Evolutionary conservation across 768 basidiomycete species (phyloP).

Genomic region (Amanita rubescens): DNA sequence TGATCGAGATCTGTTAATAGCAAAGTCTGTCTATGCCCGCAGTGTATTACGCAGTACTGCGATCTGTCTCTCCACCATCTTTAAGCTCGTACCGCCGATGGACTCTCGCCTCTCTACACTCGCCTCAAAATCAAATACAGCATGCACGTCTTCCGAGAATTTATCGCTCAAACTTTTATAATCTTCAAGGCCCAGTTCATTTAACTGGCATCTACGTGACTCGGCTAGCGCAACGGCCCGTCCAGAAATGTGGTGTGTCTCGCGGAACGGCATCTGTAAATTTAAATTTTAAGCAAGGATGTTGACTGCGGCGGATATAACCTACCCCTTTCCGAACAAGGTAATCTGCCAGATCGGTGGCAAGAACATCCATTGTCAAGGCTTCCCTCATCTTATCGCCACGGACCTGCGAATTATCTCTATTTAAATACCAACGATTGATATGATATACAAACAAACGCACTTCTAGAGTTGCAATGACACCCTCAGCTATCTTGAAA

Average conservation of each 20-base stretch:
- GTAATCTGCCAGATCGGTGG: conserved; percentile 98
- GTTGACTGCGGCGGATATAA: not conserved
- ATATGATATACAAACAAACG: not conserved
- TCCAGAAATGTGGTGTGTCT: conserved; percentile 97
- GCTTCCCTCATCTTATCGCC: conserved; percentile 85
- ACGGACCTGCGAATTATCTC: conserved; percentile 52
- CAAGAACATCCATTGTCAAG: conserved; percentile 95
- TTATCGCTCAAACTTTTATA: conserved; percentile 67
- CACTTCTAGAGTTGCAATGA: conserved; percentile 84
- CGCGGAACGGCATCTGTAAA: conserved; percentile 88
- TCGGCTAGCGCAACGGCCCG: conserved; percentile 95
- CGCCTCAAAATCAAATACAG: conserved; percentile 92
- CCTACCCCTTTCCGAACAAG: conserved; percentile 95
- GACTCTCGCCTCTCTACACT: conserved; percentile 89
- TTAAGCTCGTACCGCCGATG: conserved; percentile 84
- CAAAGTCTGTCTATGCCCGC: conserved; percentile 20
- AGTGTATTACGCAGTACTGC: conserved; percentile 60
- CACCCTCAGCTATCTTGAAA: conserved; percentile 90
- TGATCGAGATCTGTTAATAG: not conserved
- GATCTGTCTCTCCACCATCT: conserved; percentile 84
- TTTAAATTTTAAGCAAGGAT: not conserved
- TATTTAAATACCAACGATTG: not conserved
- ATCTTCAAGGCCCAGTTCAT: conserved; percentile 74
- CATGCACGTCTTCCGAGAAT: conserved; percentile 75
- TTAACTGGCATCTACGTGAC: conserved; percentile 68